Conservation (phyloP, 306 rosid species). For the Sechiopsis laciniata region DNA sequence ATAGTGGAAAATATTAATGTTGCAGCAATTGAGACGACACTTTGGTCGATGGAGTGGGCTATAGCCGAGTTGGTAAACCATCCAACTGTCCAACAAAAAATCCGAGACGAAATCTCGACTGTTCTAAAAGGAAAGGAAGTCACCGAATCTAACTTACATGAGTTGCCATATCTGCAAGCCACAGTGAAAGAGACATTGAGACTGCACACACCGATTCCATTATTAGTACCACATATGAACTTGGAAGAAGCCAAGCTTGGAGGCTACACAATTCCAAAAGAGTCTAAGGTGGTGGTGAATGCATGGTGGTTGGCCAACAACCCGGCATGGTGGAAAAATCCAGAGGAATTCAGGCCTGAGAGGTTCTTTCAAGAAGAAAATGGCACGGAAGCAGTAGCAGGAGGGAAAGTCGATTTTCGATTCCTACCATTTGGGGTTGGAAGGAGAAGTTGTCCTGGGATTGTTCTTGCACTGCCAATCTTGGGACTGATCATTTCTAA, state of each 20-base stretch:
- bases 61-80: constrained; percentile 76
- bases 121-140: constrained; percentile 47
- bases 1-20: constrained; percentile 73
- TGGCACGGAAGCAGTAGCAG: constrained; percentile 48
- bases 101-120: constrained; percentile 53
- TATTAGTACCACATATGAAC: constrained; percentile 88
- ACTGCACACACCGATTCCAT: constrained; percentile 65
- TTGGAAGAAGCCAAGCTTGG: constrained; percentile 75
- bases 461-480: constrained; percentile 77
- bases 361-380: constrained; percentile 68
- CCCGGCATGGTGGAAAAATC: constrained; percentile 68
- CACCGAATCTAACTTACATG: constrained; percentile 57
- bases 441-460: constrained; percentile 84
- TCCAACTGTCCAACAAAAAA: constrained; percentile 52
- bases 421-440: constrained; percentile 76
- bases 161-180: constrained; percentile 64
- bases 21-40: constrained; percentile 80
- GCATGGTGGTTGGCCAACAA: constrained; percentile 91
- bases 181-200: constrained; percentile 70
- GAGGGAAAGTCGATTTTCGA: constrained; percentile 66
- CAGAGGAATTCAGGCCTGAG: constrained; percentile 70
- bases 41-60: constrained; percentile 93
- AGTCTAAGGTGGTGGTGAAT: constrained; percentile 73
- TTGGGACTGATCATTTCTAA: constrained; percentile 55
- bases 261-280: constrained; percentile 56